Conservation (phyloP, 2,329 filamentous ascomycete genomes). For the Pseudogymnoascus sp. region DNA sequence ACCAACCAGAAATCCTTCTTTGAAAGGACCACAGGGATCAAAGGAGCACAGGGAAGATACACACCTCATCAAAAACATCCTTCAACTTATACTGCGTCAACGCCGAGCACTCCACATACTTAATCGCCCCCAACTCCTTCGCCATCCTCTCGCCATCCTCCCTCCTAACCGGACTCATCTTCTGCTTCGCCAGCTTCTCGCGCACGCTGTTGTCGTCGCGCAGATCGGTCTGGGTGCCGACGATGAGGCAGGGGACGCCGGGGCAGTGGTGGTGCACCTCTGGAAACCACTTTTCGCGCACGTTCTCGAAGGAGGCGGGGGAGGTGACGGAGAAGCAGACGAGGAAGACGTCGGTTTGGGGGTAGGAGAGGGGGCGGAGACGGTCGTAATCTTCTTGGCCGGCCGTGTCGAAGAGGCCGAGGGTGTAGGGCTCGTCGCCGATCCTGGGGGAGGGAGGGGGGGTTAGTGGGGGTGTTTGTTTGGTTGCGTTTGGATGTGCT, state of each 20-base stretch:
- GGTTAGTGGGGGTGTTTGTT: conserved; percentile 16
- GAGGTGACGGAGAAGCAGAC: conserved; percentile 98
- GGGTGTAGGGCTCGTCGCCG: conserved; percentile 94
- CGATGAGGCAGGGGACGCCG: conserved; percentile 93
- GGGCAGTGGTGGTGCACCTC: conserved; percentile 98
- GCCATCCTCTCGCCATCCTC: conserved; percentile 96
- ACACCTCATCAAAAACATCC: conserved; percentile 97
- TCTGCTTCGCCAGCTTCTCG: conserved; percentile 90
- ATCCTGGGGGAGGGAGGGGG: conserved; percentile 56
- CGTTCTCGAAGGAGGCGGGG: conserved; percentile 97
- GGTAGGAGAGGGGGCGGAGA: conserved; percentile 90
- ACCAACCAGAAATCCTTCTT: too few species aligned
- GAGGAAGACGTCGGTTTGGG: conserved; percentile 96
- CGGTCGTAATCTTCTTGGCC: conserved; percentile 99
- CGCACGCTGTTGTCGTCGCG: conserved; percentile 78
- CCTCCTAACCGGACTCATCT: conserved; percentile 86
- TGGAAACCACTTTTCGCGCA: conserved; percentile 97
- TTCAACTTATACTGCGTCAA: conserved; percentile 98
- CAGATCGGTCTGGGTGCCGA: conserved; percentile 95
- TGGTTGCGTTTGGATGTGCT: not conserved
- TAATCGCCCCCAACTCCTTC: conserved; percentile 92
- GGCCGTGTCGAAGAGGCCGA: conserved; percentile 95
- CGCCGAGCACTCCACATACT: conserved; percentile 98
- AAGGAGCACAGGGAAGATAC: conserved; percentile 21
- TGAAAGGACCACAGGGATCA: too few species aligned